A percentile compares a stretch with the other conserved stretches of the same genome.
These are phyloP conservation scores for Panicum virgatum DNA, from an alignment of 202 grass and related monocot genomes.

Conservation along the genomic window DNA sequence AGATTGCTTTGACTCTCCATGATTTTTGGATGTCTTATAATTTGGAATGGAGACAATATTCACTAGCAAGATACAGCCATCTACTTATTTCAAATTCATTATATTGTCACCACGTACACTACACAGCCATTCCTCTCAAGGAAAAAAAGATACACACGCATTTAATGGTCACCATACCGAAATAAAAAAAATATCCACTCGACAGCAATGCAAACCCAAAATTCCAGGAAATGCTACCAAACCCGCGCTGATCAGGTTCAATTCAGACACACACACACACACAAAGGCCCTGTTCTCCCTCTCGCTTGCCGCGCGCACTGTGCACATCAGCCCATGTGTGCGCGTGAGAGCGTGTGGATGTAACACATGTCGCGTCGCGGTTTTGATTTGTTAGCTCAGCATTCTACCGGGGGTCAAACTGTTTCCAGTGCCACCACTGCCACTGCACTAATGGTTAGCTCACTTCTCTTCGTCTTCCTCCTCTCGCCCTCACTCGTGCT, in stretches of 20 bases:
- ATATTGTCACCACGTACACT: not conserved
- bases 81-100: not conserved
- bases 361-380: slow-evolving; percentile 42
- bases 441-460: not conserved
- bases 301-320: not conserved
- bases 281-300: not conserved
- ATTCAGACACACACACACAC: not conserved
- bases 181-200: not conserved
- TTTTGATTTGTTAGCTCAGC: slow-evolving; percentile 42
- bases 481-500: not conserved
- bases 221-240: slow-evolving; percentile 16
- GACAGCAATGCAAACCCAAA: not conserved
- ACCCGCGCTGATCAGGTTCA: not conserved
- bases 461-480: not conserved
- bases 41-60: no score
- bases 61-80: not conserved
- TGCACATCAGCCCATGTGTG: slow-evolving; percentile 12
- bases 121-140: not conserved
- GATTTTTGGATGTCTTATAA: no score
- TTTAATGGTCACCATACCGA: not conserved
- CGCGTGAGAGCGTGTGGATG: slow-evolving; percentile 10
- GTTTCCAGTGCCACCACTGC: not conserved
- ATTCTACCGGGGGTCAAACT: slow-evolving; percentile 51
- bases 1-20: no score
- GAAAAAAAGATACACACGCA: not conserved